Evolutionary conservation across 2,329 filamentous ascomycete species (phyloP), one percentile per base, ranked within the genome.

Genomic region (Diaporthe humulicola): DNA sequence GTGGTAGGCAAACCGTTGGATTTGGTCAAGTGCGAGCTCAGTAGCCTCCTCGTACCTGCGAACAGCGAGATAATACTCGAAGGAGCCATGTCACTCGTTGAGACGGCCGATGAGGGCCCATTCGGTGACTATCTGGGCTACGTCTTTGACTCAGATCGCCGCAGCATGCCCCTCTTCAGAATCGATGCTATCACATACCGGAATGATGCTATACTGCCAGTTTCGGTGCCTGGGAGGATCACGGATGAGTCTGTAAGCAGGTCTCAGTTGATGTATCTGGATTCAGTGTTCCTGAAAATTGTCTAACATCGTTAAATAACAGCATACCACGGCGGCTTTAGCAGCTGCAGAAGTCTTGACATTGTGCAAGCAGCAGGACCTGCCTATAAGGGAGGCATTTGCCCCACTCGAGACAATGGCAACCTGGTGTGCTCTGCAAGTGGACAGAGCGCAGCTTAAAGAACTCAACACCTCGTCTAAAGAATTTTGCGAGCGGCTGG

Each of bases 371-470:
- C 76, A 80, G 12, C 75, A 80, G 5, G 82, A 79, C 1, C 79
- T 89, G 2, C 87, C 87, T 0, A 81, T 89, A 67, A 84, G 77
- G 2, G 84, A 88, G 15, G 83, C 83, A 1, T 87, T 84, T 75
- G 76, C 86, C 0, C 86, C 86, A 0, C 86, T 87, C 61, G 85
- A 87, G 73, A 82, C 85, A 0, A 85, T 87, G 73, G 86, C 85
- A 0, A 88, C 84, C 0, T 89, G 87, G 87, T 82, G 83, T 0
- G 86, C 82, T 0, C 77, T 93, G 78, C 87, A 91, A 74, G 87
- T 92, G 28, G 90, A 93, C 78, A 88, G 86, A 2, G 82, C 85
- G 8, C 88, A 88, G 78, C 85, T 93, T 12, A 87, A 87, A 42
- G 85, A 86, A 12, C 87, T 91, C 86, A 87, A 91, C 57, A 88